Evolutionary conservation across 2,329 filamentous ascomycete genomes (phyloP), one percentile per base, ranked within the genome.

Genomic region (Penicillium hesseltinei): DNA sequence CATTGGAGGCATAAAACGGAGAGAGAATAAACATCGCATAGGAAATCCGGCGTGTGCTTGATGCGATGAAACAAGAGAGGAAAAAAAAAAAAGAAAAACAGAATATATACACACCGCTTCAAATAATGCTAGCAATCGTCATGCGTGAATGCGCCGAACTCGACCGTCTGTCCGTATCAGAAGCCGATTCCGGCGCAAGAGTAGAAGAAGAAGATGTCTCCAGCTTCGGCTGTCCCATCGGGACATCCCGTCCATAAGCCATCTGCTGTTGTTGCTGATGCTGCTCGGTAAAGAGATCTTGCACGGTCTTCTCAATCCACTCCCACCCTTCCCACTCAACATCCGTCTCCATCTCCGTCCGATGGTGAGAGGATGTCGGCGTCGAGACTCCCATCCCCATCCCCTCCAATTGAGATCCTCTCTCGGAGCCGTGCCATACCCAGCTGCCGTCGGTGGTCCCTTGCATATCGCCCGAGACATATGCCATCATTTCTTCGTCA

Each of bases 401-500:
- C 2, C 60, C 61, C n/a, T 69, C 70, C 2, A 73, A 59, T 35
- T 73, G 76, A 56, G 71, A 73, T 10, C 72, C 76, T 3, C 72
- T 79, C 65, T 88, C 87, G 36, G 81, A 81, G 31, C 83, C 81
- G 67, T 83, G 77, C 93, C 92, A 97, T 4, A 92, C 84, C 93
- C 93, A 97, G 13, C 88, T 87, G 36, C 85, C 85, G 51, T 92
- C 88, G 0, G 82, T 81, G n/a, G 83, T 86, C 1, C 88, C 89
- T 74, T 97, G 93, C 67, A 95, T 80, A 74, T 97, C 94, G 0
- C 88, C 90, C 31, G 90, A 93, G 1, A 90, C 86, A 67, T 96
- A 96, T 0, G 88, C 90, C 29, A 97, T 78, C 65, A 97, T 83
- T 71, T 97, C 93, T 70, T 97, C 92, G 67, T 99, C 92, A 3